Evolutionary conservation across 768 basidiomycete genomes (phyloP), one percentile per base, ranked within the genome.

Genomic region (Boletus pseudopeckii): DNA sequence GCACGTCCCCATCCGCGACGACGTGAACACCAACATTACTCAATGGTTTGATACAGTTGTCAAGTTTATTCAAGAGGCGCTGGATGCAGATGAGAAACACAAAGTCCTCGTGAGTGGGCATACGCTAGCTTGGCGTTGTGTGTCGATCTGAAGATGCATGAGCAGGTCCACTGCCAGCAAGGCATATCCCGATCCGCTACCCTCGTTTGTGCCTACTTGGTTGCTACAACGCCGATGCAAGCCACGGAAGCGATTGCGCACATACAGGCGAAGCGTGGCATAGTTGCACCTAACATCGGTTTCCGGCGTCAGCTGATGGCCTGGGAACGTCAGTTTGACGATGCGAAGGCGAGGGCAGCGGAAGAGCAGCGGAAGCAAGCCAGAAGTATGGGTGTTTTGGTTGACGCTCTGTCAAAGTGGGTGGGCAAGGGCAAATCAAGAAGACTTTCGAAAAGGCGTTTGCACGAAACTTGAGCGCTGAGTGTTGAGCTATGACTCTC

Each of bases 121-220:
- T 30, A 17, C 24, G 10, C 20, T 36, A 7, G 18, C 7, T 44
- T 22, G 39, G 37, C n/a, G 11, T 45, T 17, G 18, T 45, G 20
- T n/a, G 37, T 20, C 36, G 48, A 43, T 49, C 41, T 33, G 42
- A 52, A 30, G 39, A 45, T 37, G 44, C 9, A 17, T 33, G 39
- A 5, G 49, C 30, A 90, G 87, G 86, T 91, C 13, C 90, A 92
- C 67, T 91, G 90, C 65, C 69, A 83, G 38, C 82, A 84, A 69
- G 90, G 90, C 39, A 78, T 90, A 53, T 88, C 86, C 60, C 79
- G 90, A 22, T 88, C 86, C 40, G 79, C 89, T 1, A 89, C 86
- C 5, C 79, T 90, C 26, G 82, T 90, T 4, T 84, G 85, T 56
- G 90, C 87, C 49, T 91, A 89, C 69, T 72, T 86, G 40, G 70